These are phyloP conservation scores for Pilatotrama ljubarskyi DNA, from an alignment of 768 basidiomycete species.

Conservation along the genomic window DNA sequence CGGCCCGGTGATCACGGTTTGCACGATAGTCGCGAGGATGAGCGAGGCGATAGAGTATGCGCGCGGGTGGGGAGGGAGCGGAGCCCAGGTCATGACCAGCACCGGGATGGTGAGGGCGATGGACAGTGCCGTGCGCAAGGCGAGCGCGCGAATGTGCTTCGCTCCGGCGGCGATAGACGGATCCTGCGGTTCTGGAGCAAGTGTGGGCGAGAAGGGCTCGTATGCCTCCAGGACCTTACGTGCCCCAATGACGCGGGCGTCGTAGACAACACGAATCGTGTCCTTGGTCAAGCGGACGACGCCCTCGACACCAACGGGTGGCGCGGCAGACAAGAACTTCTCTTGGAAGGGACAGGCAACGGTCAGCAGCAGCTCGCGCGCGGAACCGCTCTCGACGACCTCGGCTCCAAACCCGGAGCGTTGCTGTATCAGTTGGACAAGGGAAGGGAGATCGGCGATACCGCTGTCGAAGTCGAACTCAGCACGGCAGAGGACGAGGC, in stretches of 20 bases:
- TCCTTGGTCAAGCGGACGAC: conserved; percentile 17
- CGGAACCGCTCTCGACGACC: conserved; percentile 20
- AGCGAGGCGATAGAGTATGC: conserved; percentile 40
- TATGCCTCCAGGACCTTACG: conserved; percentile 35
- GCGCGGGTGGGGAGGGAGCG: conserved; percentile 33
- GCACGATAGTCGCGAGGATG: conserved; percentile 41
- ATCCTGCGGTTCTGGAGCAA: conserved; percentile 27
- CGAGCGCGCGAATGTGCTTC: conserved; percentile 34
- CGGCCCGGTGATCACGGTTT: conserved; percentile 36
- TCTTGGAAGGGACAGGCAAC: conserved; percentile 11
- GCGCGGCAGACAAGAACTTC: conserved; percentile 11
- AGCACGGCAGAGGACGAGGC: conserved; percentile 31
- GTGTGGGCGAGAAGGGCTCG: conserved; percentile 28
- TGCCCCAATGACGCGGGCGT: conserved; percentile 30
- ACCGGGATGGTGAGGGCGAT: conserved; percentile 41
- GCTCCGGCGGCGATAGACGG: conserved; percentile 30
- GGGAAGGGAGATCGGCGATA: conserved; percentile 20
- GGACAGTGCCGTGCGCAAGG: conserved; percentile 33
- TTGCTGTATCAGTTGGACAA: conserved; percentile 28
- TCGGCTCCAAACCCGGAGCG: conserved; percentile 31
- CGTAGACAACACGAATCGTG: conserved; percentile 23
- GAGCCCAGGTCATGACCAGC: conserved; percentile 45
- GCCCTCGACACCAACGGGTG: conserved; percentile 23
- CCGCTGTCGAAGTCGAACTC: conserved; percentile 31
- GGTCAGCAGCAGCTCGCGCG: conserved; percentile 18